Evolutionary conservation across 2,329 filamentous ascomycete species (phyloP).

Genomic region (Nemania diffusa): DNA sequence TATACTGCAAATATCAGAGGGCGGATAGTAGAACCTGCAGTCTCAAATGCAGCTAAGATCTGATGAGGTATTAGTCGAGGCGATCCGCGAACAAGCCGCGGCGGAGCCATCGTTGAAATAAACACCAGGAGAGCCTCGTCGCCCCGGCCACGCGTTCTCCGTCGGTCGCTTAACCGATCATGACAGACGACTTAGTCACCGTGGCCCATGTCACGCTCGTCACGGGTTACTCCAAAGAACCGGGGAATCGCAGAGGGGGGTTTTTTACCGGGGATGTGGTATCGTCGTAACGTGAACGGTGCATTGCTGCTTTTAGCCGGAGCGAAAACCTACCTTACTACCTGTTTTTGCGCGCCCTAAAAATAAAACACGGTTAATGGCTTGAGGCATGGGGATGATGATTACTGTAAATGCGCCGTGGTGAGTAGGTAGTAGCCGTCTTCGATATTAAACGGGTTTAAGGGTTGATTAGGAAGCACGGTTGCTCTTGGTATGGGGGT

Average conservation of each 20-base stretch:
- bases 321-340: neutral
- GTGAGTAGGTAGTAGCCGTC: neutral
- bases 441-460: neutral
- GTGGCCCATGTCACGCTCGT: neutral
- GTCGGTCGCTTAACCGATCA: constrained; percentile 13
- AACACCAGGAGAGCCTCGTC: neutral
- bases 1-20: neutral
- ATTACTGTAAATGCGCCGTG: neutral
- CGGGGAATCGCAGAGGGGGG: neutral
- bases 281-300: neutral
- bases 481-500: neutral
- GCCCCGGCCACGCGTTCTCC: neutral
- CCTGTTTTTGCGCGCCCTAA: neutral
- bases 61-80: neutral
- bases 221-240: neutral
- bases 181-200: constrained; percentile 7
- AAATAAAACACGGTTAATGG: constrained; percentile 1
- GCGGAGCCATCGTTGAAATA: neutral
- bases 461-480: neutral
- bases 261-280: neutral
- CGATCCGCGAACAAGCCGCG: neutral
- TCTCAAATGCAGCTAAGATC: neutral
- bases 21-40: neutral
- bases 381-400: neutral
- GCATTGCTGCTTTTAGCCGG: constrained; percentile 10